Percentiles rank a stretch among this genome's conserved stretches.
These are phyloP conservation scores for Cynara cardunculus DNA, from an alignment of 129 eudicot species.

Conservation along the genomic window DNA sequence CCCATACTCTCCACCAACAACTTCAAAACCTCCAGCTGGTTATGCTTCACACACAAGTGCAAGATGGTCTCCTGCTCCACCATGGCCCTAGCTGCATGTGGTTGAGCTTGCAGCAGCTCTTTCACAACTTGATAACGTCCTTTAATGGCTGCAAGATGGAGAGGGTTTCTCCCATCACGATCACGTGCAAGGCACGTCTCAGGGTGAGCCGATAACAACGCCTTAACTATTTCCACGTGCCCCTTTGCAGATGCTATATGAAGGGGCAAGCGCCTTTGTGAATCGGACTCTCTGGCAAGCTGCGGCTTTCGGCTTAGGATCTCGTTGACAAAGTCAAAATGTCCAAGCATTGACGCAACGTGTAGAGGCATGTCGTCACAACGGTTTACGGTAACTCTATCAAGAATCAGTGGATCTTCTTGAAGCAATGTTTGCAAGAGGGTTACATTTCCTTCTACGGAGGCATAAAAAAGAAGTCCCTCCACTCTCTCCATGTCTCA, in stretches of 20 bases:
- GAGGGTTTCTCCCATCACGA: constrained; percentile 43
- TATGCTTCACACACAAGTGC: constrained; percentile 48
- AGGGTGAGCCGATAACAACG: neutral
- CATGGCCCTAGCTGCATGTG: constrained; percentile 36
- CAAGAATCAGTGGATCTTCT: constrained; percentile 40
- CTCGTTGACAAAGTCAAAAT: constrained; percentile 20
- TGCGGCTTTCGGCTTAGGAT: constrained; percentile 32
- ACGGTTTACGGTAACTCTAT: constrained; percentile 15
- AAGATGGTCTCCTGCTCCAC: constrained; percentile 31
- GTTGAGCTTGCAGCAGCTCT: constrained; percentile 32
- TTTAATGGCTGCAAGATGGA: constrained; percentile 54
- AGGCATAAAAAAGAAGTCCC: constrained; percentile 36
- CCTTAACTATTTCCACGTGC: constrained; percentile 26
- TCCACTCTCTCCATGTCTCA: constrained; percentile 15
- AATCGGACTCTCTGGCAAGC: constrained; percentile 35
- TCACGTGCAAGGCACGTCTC: constrained; percentile 41
- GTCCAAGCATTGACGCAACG: constrained; percentile 41
- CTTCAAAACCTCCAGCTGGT: constrained; percentile 40
- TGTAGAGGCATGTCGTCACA: constrained; percentile 41
- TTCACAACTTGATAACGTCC: constrained; percentile 34
- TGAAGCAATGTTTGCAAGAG: constrained; percentile 27
- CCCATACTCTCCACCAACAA: constrained; percentile 18
- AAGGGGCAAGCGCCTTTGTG: constrained; percentile 33
- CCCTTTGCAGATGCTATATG: constrained; percentile 60
- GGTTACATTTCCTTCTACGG: constrained; percentile 29